Evolutionary conservation across 23 red algal species (phyloP).

Genomic region (Agarophyton chilense): DNA sequence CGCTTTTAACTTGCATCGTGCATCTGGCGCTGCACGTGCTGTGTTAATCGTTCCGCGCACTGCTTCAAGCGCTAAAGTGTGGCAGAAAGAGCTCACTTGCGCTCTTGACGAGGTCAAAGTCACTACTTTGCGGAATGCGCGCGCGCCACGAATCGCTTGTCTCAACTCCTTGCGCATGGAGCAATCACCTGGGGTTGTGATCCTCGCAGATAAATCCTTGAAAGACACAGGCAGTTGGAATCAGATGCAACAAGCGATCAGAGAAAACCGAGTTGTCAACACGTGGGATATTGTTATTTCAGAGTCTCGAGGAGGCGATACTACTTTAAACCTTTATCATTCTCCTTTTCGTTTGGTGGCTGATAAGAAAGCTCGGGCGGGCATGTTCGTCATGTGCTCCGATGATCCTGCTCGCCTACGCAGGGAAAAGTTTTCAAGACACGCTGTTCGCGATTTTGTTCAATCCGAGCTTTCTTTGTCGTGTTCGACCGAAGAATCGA

Average conservation of each 20-base stretch:
- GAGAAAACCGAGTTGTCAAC: constrained; percentile 9
- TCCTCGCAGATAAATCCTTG: constrained; percentile 4
- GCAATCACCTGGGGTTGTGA: constrained; percentile 22
- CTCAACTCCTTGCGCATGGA: not conserved
- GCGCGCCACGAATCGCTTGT: not conserved
- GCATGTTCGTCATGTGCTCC: not conserved
- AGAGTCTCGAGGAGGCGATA: constrained; percentile 5
- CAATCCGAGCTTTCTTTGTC: constrained; percentile 4
- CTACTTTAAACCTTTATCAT: not conserved
- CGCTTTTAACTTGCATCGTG: constrained; percentile 24
- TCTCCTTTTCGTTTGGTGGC: constrained; percentile 45
- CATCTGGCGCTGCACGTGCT: not conserved
- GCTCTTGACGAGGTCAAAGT: constrained; percentile 9
- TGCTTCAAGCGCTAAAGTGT: not conserved
- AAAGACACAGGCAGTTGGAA: not conserved
- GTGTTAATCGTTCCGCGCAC: constrained; percentile 32
- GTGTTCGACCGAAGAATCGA: not conserved
- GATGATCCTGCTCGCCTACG: not conserved
- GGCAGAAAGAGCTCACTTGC: not conserved
- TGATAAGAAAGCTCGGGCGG: not conserved
- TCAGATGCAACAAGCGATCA: not conserved
- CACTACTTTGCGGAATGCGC: constrained; percentile 15
- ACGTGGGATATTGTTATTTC: constrained; percentile 44
- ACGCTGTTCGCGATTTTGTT: not conserved
- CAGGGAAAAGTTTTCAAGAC: not conserved